Conservation (phyloP, 2,329 filamentous ascomycete species). For the Aspergillus quadricinctus region DNA sequence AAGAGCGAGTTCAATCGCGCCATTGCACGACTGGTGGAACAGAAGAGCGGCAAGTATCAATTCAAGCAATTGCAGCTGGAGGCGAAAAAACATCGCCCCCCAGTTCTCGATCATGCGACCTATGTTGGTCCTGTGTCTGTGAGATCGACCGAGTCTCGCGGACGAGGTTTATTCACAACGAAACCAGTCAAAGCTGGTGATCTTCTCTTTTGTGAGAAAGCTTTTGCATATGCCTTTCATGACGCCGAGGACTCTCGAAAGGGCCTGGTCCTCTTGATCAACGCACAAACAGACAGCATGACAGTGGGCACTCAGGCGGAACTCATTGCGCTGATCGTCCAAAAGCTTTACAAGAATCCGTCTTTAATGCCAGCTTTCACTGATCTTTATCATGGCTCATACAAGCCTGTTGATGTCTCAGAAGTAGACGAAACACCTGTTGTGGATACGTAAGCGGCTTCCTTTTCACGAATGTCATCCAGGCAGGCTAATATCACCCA, state of each 20-base stretch:
- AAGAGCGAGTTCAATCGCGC: too few relatives aligned
- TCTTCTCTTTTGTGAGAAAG: conserved; percentile 54
- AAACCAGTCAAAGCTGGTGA: conserved; percentile 47
- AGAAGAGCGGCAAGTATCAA: too few relatives aligned
- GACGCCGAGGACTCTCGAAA: not conserved
- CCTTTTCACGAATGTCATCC: not conserved
- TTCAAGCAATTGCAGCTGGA: too few relatives aligned
- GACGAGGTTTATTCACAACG: conserved; percentile 52
- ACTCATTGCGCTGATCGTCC: conserved; percentile 39
- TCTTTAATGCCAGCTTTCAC: conserved; percentile 29
- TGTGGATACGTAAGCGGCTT: conserved; percentile 44
- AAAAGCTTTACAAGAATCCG: conserved; percentile 46
- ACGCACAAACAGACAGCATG: conserved; percentile 28
- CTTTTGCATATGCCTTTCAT: conserved; percentile 40
- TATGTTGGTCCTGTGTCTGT: too few relatives aligned
- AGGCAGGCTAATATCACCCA: conserved; percentile 19
- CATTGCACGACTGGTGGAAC: too few relatives aligned
- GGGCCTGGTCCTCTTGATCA: conserved; percentile 34
- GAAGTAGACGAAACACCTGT: conserved; percentile 37
- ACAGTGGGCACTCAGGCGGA: conserved; percentile 38
- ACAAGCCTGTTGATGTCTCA: conserved; percentile 24
- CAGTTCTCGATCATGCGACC: too few relatives aligned
- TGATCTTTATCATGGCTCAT: conserved; percentile 41
- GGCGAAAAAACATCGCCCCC: too few relatives aligned
- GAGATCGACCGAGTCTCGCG: too few relatives aligned